Evolutionary conservation across 305 asterid genomes (phyloP), one percentile per base, ranked within the genome.

Genomic region (Solanum chacoense): DNA sequence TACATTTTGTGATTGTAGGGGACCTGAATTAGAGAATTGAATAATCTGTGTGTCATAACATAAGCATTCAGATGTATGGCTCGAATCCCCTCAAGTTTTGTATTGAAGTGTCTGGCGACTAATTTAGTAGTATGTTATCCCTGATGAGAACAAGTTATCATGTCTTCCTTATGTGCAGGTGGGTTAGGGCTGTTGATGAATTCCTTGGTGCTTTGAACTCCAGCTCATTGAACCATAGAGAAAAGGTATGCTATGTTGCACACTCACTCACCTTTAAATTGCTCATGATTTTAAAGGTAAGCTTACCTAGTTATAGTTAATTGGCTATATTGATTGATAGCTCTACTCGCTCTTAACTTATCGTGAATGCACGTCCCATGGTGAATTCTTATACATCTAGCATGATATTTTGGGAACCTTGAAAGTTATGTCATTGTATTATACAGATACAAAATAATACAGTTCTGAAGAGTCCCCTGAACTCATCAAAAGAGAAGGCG

Each of bases 151-250:
- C 36, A 14, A 79, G 24, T 38, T 24, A 79, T 38, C 35, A 78
- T 26, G 28, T 81, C 40, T 24, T 81, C 40, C 84, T 29, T 26
- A 37, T 87, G 14, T 91, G 90, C 89, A 26, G 99, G 99, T 97
- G 99, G 99, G 99, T 96, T 85, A 97, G 98, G 91, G 99, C 99
- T 12, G 95, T 95, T 75, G 98, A 95, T 85, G 99, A 96, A 90
- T 97, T 94, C 92, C 91, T 94, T 85, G 83, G 91, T 85, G 94
- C 91, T 89, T 91, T 97, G 92, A 94, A 90, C 87, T 92, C 94
- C 88, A 95, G 94, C 91, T 93, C 98, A 75, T 88, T 91, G 89
- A 93, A 92, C 85, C 92, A 2, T 29, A 87, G 85, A 88, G 92
- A 90, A 88, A 91, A 94, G 98, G 98, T 94, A 63, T 67, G 38